Evolutionary conservation across 495 filamentous ascomycete genomes (phyloP).

Genomic region (Parathielavia appendiculata): DNA sequence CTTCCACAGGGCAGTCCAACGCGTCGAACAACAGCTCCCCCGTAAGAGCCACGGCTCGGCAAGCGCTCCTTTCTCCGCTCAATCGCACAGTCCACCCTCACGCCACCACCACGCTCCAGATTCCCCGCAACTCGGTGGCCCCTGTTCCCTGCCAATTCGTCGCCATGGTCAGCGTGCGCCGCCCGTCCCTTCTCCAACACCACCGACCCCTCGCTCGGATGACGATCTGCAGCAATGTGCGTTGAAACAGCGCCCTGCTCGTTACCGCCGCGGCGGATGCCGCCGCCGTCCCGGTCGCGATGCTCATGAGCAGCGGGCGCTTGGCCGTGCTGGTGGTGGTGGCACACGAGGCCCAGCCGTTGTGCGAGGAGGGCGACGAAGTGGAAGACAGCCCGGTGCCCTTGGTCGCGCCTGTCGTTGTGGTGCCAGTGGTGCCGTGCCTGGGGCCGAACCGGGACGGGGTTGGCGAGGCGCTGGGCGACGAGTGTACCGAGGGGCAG

Average conservation of each 20-base stretch:
- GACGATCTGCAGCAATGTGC: background rate
- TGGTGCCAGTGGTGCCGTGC: background rate
- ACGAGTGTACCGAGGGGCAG: slow-evolving; percentile 76
- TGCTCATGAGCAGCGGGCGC: background rate
- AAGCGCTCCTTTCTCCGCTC: slow-evolving; percentile 9
- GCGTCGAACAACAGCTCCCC: slow-evolving; percentile 1
- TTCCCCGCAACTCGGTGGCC: background rate
- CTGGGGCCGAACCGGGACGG: slow-evolving; percentile 10
- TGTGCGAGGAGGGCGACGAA: background rate
- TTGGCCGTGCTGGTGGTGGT: background rate
- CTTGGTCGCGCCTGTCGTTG: background rate
- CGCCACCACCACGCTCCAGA: slow-evolving; percentile 3
- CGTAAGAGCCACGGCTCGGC: background rate
- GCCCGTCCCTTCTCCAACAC: background rate
- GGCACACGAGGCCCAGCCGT: background rate
- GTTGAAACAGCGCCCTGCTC: background rate
- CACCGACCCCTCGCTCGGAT: background rate
- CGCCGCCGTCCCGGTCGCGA: background rate
- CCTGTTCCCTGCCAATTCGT: background rate
- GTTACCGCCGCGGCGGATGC: background rate
- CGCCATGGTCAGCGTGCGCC: background rate
- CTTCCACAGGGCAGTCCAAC: background rate
- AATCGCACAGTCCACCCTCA: slow-evolving; percentile 11
- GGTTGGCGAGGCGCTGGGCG: slow-evolving; percentile 51
- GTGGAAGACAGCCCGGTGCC: no score